phyloP scores from a whole-genome alignment of 495 filamentous ascomycete species.

The Platismatia glauca region DNA sequence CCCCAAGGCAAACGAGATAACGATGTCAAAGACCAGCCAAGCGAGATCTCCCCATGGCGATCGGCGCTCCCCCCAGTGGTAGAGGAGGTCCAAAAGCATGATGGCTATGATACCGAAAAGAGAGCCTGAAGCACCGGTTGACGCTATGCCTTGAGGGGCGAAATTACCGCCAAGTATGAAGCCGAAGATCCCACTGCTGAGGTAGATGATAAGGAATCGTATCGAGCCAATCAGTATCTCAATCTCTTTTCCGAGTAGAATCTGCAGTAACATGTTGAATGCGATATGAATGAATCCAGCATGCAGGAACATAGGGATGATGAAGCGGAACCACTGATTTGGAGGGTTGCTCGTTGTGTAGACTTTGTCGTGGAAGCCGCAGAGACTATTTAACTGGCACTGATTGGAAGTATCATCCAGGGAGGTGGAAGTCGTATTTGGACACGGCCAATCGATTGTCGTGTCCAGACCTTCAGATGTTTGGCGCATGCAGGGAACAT shows the following conservation, averaged over 20 bases:
- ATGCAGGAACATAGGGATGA: conserved; percentile 90
- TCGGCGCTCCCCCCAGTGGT: conserved; percentile 72
- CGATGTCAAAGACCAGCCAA: conserved; percentile 75
- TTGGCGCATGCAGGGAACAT: conserved; percentile 89
- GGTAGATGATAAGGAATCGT: conserved; percentile 80
- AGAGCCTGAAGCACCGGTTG: conserved; percentile 78
- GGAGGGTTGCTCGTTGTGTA: conserved; percentile 45
- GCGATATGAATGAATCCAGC: conserved; percentile 87
- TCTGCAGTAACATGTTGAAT: conserved; percentile 87
- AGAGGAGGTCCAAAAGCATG: conserved; percentile 77
- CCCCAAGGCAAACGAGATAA: conserved; percentile 84
- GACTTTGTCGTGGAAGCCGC: conserved; percentile 57
- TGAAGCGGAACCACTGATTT: conserved; percentile 95
- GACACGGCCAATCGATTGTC: conserved; percentile 61
- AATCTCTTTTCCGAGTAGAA: conserved; percentile 82
- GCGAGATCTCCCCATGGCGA: conserved; percentile 70
- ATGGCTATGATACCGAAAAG: conserved; percentile 90
- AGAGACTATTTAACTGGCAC: conserved; percentile 69
- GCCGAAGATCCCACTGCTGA: conserved; percentile 87
- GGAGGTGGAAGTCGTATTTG: conserved; percentile 55
- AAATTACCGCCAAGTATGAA: conserved; percentile 95
- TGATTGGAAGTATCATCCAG: conserved; percentile 33
- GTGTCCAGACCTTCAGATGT: conserved; percentile 54
- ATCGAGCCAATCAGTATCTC: conserved; percentile 78
- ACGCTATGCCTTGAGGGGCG: conserved; percentile 67